Percentiles rank a stretch among this genome's conserved stretches.
Conservation (phyloP, 345 rosid genomes). For the Pugionium dolabratum region DNA sequence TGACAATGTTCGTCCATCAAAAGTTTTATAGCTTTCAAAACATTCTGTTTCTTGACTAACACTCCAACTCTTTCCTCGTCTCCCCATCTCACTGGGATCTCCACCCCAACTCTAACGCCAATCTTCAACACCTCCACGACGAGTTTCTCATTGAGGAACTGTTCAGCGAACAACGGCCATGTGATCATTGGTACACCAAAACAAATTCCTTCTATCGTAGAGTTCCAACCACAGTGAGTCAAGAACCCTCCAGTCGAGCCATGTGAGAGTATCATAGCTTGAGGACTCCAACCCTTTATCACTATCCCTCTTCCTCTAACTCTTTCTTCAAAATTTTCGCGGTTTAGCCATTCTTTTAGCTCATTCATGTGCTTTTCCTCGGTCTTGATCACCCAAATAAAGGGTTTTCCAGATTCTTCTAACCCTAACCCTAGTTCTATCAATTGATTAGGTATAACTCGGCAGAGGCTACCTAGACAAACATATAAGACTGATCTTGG, state of each 20-base stretch:
- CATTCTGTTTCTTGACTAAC: constrained; percentile 51
- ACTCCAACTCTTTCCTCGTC: constrained; percentile 69
- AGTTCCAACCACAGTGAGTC: constrained; percentile 93
- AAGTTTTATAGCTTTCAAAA: constrained; percentile 46
- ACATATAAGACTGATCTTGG: constrained; percentile 69
- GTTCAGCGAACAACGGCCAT: constrained; percentile 80
- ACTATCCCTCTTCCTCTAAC: constrained; percentile 59
- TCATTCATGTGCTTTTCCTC: constrained; percentile 44
- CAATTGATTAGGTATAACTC: constrained; percentile 60
- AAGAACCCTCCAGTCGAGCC: constrained; percentile 65
- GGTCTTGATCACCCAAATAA: constrained; percentile 73
- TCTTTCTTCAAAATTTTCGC: constrained; percentile 55
- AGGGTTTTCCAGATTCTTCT: constrained; percentile 61
- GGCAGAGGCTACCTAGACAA: constrained; percentile 76
- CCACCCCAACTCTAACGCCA: constrained; percentile 66
- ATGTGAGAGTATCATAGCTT: constrained; percentile 70
- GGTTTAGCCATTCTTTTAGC: constrained; percentile 53
- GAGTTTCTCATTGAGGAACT: constrained; percentile 71
- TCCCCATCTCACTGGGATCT: constrained; percentile 69
- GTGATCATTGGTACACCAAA: constrained; percentile 73
- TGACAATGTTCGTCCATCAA: constrained; percentile 49
- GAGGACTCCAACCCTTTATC: constrained; percentile 89
- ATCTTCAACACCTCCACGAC: constrained; percentile 59
- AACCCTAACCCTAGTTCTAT: constrained; percentile 67
- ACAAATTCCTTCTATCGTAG: constrained; percentile 64